These are phyloP conservation scores for Rhodotorula sp. DNA, from an alignment of 1,284 basidiomycete species.

Conservation along the genomic window DNA sequence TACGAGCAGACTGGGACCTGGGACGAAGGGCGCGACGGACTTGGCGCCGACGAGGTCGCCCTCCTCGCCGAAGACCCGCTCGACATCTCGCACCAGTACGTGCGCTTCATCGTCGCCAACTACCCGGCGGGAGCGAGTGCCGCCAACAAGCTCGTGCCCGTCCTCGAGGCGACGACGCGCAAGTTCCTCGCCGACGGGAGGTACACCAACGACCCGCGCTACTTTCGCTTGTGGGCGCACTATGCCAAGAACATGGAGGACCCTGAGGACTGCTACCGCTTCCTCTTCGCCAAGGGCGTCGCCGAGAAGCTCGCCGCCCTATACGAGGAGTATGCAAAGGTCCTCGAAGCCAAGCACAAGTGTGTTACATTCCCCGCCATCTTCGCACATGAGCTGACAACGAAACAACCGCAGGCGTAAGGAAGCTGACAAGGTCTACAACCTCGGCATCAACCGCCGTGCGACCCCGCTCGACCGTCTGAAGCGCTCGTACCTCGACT, in stretches of 20 bases:
- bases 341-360: constrained; percentile 71
- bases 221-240: constrained; percentile 83
- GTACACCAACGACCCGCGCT: constrained; percentile 83
- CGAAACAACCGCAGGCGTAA: constrained; percentile 56
- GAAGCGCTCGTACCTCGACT: constrained; percentile 79
- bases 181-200: constrained; percentile 74
- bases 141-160: constrained; percentile 61
- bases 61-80: constrained; percentile 53
- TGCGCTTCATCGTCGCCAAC: constrained; percentile 39
- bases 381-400: background rate
- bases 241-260: constrained; percentile 65
- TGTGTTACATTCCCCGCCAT: constrained; percentile 53
- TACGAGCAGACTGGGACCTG: constrained; percentile 36
- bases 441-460: constrained; percentile 75
- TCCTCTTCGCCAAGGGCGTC: constrained; percentile 73
- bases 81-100: constrained; percentile 52
- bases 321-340: constrained; percentile 81
- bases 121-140: constrained; percentile 60
- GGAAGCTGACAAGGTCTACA: constrained; percentile 81
- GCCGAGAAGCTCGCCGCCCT: constrained; percentile 73
- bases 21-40: constrained; percentile 63
- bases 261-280: constrained; percentile 68
- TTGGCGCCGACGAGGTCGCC: constrained; percentile 29
- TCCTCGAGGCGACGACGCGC: constrained; percentile 72
- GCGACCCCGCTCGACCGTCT: constrained; percentile 82